Evolutionary conservation across 2,329 filamentous ascomycete genomes (phyloP).

Genomic region (Ophiostoma novo-ulmi): DNA sequence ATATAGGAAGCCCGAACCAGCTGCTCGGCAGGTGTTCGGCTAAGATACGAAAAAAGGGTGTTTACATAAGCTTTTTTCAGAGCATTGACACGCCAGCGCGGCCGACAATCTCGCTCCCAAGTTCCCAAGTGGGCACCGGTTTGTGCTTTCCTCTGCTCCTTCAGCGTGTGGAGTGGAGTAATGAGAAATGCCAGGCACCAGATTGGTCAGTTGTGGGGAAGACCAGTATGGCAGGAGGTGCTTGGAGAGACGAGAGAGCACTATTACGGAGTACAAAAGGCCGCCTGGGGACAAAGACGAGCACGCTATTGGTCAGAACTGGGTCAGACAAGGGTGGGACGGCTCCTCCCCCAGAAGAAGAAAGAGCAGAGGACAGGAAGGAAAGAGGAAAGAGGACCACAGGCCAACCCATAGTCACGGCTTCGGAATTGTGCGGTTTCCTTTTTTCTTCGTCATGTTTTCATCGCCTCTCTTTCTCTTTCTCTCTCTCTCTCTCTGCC

Average conservation of each 20-base stretch:
- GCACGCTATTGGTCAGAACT: slow-evolving; percentile 24
- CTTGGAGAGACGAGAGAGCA: neutral
- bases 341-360: slow-evolving; percentile 14
- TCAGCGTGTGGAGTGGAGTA: slow-evolving; percentile 23
- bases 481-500: slow-evolving; percentile 10
- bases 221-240: neutral
- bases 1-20: slow-evolving; percentile 13
- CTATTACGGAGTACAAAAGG: neutral
- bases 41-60: slow-evolving; percentile 10
- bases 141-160: neutral
- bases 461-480: neutral
- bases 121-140: neutral
- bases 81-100: neutral
- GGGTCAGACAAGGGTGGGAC: neutral
- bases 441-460: slow-evolving; percentile 20
- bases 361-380: neutral
- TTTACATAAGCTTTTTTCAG: neutral
- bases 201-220: slow-evolving; percentile 25
- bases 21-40: slow-evolving; percentile 26
- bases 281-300: neutral
- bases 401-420: slow-evolving; percentile 8
- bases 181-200: slow-evolving; percentile 27
- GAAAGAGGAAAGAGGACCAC: neutral
- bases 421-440: slow-evolving; percentile 29
- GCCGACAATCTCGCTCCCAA: neutral